These are phyloP conservation scores for Ashbya aceris DNA, from an alignment of 1,139 yeast genomes.

Conservation along the genomic window DNA sequence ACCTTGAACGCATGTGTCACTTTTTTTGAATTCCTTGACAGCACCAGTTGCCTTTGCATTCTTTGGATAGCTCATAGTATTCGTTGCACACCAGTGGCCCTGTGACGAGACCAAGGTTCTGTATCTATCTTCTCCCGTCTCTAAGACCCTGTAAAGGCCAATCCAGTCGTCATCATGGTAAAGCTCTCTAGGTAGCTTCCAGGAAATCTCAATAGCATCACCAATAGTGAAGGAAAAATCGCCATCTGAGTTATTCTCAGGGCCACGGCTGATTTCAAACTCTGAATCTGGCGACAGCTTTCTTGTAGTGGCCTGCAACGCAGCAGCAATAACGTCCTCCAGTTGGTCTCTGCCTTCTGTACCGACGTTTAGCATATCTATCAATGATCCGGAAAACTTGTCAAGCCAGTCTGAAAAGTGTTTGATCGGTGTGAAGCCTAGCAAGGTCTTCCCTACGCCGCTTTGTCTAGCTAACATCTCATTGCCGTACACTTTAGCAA, in stretches of 20 bases:
- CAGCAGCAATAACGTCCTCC: slow-evolving; percentile 19
- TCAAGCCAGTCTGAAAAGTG: slow-evolving; percentile 20
- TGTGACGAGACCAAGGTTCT: slow-evolving; percentile 55
- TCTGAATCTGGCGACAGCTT: slow-evolving; percentile 21
- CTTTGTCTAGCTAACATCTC: slow-evolving; percentile 37
- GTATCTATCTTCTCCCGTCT: slow-evolving; percentile 49
- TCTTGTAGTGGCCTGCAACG: slow-evolving; percentile 18
- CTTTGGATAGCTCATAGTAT: slow-evolving; percentile 19
- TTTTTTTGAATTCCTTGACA: slow-evolving; percentile 24
- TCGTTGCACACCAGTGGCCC: slow-evolving; percentile 60
- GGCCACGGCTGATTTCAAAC: slow-evolving; percentile 12
- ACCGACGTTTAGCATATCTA: slow-evolving; percentile 5
- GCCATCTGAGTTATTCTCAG: slow-evolving; percentile 32
- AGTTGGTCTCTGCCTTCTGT: slow-evolving; percentile 14
- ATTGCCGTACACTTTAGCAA: slow-evolving; percentile 71
- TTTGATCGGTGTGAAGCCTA: slow-evolving; percentile 29
- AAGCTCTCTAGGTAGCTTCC: slow-evolving; percentile 43
- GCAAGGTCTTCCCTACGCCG: slow-evolving; percentile 56
- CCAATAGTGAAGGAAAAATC: slow-evolving; percentile 14
- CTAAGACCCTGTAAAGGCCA: slow-evolving; percentile 61
- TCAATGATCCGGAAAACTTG: slow-evolving; percentile 11
- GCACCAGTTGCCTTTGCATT: slow-evolving; percentile 12
- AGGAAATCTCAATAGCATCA: slow-evolving; percentile 45
- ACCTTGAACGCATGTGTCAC: slow-evolving; percentile 36
- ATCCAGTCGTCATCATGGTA: slow-evolving; percentile 57